phyloP scores from a whole-genome alignment of 148 eudicot species.

The Amaranthus palmeri region DNA sequence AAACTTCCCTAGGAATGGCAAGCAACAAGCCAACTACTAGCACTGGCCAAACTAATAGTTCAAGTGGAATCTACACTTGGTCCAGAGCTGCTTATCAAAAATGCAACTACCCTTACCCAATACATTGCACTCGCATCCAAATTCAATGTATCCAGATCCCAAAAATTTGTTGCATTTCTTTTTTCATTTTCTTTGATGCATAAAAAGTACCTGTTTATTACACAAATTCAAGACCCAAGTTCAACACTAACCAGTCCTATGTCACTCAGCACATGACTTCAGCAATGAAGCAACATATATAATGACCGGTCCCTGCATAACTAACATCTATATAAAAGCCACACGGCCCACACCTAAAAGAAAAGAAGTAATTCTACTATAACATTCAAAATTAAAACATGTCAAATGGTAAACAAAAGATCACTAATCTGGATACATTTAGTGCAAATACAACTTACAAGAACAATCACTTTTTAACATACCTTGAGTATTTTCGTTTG shows the following conservation, averaged over 20 bases:
- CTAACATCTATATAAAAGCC: neutral
- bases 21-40: neutral
- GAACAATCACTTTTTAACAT: neutral
- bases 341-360: neutral
- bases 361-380: neutral
- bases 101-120: neutral
- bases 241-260: no score
- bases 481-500: constrained; percentile 49
- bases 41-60: neutral
- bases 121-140: neutral
- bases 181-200: neutral
- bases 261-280: neutral
- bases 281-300: neutral
- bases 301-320: neutral
- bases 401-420: neutral
- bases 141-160: neutral
- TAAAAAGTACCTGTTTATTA: neutral
- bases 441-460: neutral
- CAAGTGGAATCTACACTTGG: neutral
- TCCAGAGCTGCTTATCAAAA: neutral
- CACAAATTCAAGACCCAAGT: neutral
- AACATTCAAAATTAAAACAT: neutral
- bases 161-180: neutral
- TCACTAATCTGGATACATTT: no score
- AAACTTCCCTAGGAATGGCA: neutral